Percentiles rank a stretch among this genome's conserved stretches.
phyloP scores from a whole-genome alignment of 257 asterid genomes.

The Cynanchum wilfordii region DNA sequence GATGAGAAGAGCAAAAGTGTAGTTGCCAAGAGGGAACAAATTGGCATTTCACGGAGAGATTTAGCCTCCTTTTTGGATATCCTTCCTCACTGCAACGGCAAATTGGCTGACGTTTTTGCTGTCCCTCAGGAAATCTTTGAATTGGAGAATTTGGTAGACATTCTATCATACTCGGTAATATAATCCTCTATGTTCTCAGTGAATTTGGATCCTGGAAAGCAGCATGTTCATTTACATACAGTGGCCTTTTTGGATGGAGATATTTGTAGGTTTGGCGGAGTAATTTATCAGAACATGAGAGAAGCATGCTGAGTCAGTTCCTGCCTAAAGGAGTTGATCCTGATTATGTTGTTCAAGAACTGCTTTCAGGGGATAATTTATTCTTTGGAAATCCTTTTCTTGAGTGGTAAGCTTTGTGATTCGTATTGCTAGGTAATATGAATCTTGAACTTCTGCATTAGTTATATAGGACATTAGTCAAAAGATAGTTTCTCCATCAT shows the following conservation, averaged over 20 bases:
- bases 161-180: conserved; percentile 68
- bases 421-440: not conserved
- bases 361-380: conserved; percentile 73
- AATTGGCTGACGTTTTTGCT: conserved; percentile 66
- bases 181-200: conserved; percentile 11
- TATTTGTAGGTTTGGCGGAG: conserved; percentile 79
- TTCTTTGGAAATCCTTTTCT: conserved; percentile 75
- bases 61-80: conserved; percentile 51
- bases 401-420: conserved; percentile 61
- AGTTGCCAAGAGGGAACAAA: conserved; percentile 81
- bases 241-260: conserved; percentile 23
- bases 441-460: not conserved
- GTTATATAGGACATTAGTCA: not conserved
- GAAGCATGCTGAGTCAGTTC: conserved; percentile 52
- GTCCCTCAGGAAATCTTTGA: conserved; percentile 75
- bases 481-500: not conserved
- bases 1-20: conserved; percentile 66
- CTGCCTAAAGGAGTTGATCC: conserved; percentile 62
- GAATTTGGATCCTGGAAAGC: conserved; percentile 5
- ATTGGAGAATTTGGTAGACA: conserved; percentile 48
- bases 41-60: conserved; percentile 67
- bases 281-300: conserved; percentile 59
- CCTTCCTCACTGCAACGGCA: conserved; percentile 33
- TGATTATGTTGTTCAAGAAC: conserved; percentile 47
- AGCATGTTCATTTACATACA: conserved; percentile 11